Evolutionary conservation across 1,284 basidiomycete species (phyloP), one percentile per base, ranked within the genome.

Genomic region (Ganoderma lingzhi): DNA sequence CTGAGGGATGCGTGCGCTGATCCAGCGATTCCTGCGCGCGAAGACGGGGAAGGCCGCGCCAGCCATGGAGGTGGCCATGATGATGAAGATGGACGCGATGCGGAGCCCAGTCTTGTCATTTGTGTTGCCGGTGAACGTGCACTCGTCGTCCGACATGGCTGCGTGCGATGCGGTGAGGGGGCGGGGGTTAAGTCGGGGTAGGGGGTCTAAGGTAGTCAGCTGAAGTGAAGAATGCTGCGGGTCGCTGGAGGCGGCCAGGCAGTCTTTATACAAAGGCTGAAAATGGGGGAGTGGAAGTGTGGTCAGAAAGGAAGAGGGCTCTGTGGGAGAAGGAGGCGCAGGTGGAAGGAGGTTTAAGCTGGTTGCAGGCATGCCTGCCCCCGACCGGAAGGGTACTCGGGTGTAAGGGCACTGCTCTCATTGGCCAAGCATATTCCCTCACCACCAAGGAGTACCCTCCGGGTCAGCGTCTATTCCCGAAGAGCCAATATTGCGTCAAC

Each of bases 21-120:
- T 70, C 81, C 86, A 86, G 12, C 79, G 83, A 3, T 89, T 85
- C 61, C 90, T 84, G 65, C 83, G 86, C 2, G 95, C 88, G 35
- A 97, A 76, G 62, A 98, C 87, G 9, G 97, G 97, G 78, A 97
- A 94, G 56, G 96, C 82, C 0, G 96, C 91, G 17, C 94, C 95
- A 14, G 82, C 73, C n/a, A 85, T 79, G 1, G 93, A 92, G 32
- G 89, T 88, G 30, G 84, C 83, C 71, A 95, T 86, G 78, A 99
- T 92, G 80, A 99, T 88, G 82, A 99, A 98, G 77, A 99, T 86
- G 35, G 95, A 90, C 2, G 89, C 97, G 68, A 98, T 88, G 2
- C 96, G 88, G 42, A 97, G 83, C 45, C 78, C 73, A 2, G 81
- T 76, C 73, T 80, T 80, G 14, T 80, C 77, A 65, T 83, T 70